Evolutionary conservation across 2,329 filamentous ascomycete species (phyloP).

Genomic region (Aspergillus felis): DNA sequence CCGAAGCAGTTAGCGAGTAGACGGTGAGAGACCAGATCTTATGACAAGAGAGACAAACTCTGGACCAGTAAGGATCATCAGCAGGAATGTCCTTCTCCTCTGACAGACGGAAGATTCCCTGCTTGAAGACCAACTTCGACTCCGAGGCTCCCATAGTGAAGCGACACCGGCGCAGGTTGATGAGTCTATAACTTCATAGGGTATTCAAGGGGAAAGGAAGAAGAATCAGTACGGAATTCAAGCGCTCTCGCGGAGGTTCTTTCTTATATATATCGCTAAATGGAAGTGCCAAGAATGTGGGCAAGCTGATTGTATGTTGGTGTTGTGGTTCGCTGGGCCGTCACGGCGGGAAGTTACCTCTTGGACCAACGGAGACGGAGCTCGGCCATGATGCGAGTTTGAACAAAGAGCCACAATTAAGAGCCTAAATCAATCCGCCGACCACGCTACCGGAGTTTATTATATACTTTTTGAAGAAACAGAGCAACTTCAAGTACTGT

Average conservation of each 20-base stretch:
- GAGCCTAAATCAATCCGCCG: neutral
- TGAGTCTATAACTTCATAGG: conserved; percentile 23
- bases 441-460: neutral
- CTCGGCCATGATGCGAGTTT: neutral
- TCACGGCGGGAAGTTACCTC: conserved; percentile 14
- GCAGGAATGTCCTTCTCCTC: conserved; percentile 83
- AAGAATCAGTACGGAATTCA: neutral
- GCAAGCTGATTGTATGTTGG: conserved; percentile 18
- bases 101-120: conserved; percentile 95
- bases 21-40: neutral
- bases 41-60: conserved; percentile 54
- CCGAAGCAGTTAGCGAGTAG: conserved; percentile 18
- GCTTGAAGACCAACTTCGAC: conserved; percentile 98
- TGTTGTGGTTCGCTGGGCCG: conserved; percentile 11
- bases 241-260: neutral
- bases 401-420: neutral
- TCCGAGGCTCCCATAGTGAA: conserved; percentile 88
- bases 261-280: conserved; percentile 3
- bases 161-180: conserved; percentile 22
- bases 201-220: conserved; percentile 1
- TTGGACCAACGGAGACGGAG: conserved; percentile 10
- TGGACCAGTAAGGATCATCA: conserved; percentile 89
- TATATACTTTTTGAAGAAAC: neutral
- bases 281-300: conserved; percentile 8
- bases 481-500: neutral